A percentile compares a stretch with the other conserved stretches of the same genome.
phyloP scores from a whole-genome alignment of 2,329 filamentous ascomycete genomes.

The Apiospora kogelbergensis region DNA sequence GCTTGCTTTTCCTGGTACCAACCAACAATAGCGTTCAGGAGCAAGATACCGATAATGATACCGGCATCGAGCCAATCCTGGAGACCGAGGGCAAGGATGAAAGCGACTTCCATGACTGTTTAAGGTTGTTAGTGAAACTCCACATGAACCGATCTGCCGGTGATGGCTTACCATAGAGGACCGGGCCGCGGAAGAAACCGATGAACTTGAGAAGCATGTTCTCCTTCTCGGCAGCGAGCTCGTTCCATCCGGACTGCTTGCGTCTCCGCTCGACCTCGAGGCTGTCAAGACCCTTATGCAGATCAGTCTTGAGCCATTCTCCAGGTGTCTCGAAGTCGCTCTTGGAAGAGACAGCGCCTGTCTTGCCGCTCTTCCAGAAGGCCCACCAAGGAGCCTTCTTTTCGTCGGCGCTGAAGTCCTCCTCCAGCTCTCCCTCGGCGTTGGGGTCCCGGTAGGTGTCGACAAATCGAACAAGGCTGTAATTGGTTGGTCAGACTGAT shows the following conservation, averaged over 20 bases:
- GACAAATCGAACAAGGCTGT: conserved; percentile 34
- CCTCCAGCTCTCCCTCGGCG: conserved; percentile 28
- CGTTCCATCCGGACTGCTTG: conserved; percentile 69
- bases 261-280: conserved; percentile 63
- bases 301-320: conserved; percentile 70
- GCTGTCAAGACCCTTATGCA: conserved; percentile 60
- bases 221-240: conserved; percentile 72
- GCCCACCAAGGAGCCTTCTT: conserved; percentile 36
- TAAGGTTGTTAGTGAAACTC: conserved; percentile 14
- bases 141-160: conserved; percentile 13
- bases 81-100: conserved; percentile 69
- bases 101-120: conserved; percentile 71
- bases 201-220: conserved; percentile 75
- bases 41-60: conserved; percentile 71
- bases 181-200: conserved; percentile 72
- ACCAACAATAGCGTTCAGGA: conserved; percentile 71
- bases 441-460: conserved; percentile 38
- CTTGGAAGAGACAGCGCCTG: conserved; percentile 22
- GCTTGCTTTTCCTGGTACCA: conserved; percentile 80
- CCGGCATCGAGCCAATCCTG: conserved; percentile 73
- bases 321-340: conserved; percentile 52
- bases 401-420: conserved; percentile 24
- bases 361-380: conserved; percentile 33
- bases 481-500: conserved; percentile 13
- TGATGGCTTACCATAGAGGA: conserved; percentile 64